These are phyloP conservation scores for Athelia psychrophila DNA, from an alignment of 1,284 basidiomycete genomes.

Conservation along the genomic window DNA sequence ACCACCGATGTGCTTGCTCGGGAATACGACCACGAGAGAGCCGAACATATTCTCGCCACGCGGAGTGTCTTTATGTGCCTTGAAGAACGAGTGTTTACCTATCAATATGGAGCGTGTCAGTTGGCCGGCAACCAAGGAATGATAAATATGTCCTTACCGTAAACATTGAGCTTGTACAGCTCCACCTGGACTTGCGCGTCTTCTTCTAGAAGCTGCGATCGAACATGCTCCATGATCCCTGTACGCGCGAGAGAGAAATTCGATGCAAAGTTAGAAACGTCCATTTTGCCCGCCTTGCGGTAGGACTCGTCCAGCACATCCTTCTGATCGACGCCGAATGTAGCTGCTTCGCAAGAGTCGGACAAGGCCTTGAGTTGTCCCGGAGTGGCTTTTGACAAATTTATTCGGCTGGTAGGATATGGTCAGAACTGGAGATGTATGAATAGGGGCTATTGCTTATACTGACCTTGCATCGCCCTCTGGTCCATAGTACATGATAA, in stretches of 20 bases:
- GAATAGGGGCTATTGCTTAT: not conserved
- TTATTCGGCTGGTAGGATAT: not conserved
- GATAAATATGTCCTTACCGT: constrained; percentile 18
- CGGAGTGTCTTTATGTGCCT: constrained; percentile 23
- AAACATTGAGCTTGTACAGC: constrained; percentile 31
- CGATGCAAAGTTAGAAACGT: constrained; percentile 19
- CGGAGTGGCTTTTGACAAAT: not conserved
- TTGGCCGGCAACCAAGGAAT: not conserved
- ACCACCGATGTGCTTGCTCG: constrained; percentile 37
- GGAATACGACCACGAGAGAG: constrained; percentile 35
- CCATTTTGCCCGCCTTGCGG: constrained; percentile 31
- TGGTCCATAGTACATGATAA: not conserved
- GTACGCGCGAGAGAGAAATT: constrained; percentile 20
- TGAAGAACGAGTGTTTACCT: constrained; percentile 18
- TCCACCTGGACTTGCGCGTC: constrained; percentile 17
- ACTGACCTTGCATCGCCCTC: not conserved
- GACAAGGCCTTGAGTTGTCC: constrained; percentile 7
- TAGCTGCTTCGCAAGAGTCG: constrained; percentile 24
- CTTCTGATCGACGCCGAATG: constrained; percentile 23
- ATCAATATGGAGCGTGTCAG: not conserved
- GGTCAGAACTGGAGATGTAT: not conserved
- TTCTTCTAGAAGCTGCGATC: constrained; percentile 17
- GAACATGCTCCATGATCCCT: constrained; percentile 21
- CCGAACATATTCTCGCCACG: constrained; percentile 25
- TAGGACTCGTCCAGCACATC: constrained; percentile 30